Percentiles rank a stretch among this genome's conserved stretches.
Conservation (phyloP, 2,329 filamentous ascomycete genomes). For the Pyrenochaeta sp. region DNA sequence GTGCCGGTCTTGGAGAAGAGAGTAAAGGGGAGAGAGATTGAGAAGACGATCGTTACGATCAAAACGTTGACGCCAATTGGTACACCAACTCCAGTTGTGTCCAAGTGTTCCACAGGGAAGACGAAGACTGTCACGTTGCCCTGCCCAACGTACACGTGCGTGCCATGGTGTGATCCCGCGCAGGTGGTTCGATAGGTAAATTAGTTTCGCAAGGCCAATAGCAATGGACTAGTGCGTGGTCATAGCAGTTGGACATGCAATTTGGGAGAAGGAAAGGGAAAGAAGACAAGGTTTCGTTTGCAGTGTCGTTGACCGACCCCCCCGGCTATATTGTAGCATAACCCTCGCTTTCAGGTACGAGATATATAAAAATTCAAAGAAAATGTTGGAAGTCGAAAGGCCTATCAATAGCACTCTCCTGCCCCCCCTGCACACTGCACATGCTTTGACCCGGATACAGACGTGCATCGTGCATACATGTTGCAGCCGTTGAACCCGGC, state of each 20-base stretch:
- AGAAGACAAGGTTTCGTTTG: background rate
- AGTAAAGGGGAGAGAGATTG: background rate
- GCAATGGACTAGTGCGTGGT: background rate
- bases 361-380: no score
- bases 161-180: slow-evolving; percentile 21
- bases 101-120: background rate
- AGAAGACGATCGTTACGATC: slow-evolving; percentile 19
- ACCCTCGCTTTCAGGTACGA: no score
- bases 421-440: no score
- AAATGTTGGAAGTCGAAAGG: no score
- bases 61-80: background rate
- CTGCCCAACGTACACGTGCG: slow-evolving; percentile 37
- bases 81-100: background rate
- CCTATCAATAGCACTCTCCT: no score
- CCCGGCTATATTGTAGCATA: no score
- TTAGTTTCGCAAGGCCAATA: background rate
- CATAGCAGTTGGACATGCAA: background rate
- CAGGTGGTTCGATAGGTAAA: slow-evolving; percentile 15
- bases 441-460: background rate
- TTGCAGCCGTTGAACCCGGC: no score
- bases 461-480: background rate
- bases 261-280: background rate
- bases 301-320: no score
- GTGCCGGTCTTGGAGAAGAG: slow-evolving; percentile 11
- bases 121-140: slow-evolving; percentile 16